phyloP scores from a whole-genome alignment of 108 stramenopile species.

The Discostella stelligeroides region DNA sequence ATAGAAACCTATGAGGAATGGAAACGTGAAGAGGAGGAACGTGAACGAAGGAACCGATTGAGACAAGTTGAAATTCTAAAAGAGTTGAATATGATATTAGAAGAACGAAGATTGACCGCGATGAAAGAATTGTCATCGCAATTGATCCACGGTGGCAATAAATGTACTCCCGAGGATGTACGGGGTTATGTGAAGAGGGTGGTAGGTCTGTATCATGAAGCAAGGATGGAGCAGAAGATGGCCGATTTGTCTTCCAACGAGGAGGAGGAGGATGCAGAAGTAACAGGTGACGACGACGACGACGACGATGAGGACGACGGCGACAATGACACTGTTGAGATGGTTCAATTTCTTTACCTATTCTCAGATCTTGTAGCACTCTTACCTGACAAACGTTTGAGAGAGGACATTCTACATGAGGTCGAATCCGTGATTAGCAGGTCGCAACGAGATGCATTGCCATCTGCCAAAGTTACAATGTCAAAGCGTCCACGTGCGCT shows the following conservation, averaged over 20 bases:
- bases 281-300: conserved; percentile 24
- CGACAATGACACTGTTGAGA: conserved; percentile 19
- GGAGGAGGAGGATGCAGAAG: conserved; percentile 4
- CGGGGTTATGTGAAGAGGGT: conserved; percentile 55
- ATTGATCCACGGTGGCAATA: conserved; percentile 14
- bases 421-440: conserved; percentile 45
- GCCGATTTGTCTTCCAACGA: not conserved
- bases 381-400: conserved; percentile 49
- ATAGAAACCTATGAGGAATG: conserved; percentile 75
- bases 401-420: conserved; percentile 58
- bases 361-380: conserved; percentile 73
- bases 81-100: conserved; percentile 53
- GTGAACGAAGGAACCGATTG: conserved; percentile 42
- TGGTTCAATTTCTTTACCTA: conserved; percentile 56
- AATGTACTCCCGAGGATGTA: conserved; percentile 35
- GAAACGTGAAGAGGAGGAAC: conserved; percentile 61
- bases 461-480: not conserved
- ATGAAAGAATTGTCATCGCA: conserved; percentile 50
- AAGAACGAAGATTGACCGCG: conserved; percentile 34
- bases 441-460: not conserved
- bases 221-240: not conserved
- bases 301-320: no score
- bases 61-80: conserved; percentile 54
- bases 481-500: not conserved
- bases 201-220: conserved; percentile 44